Evolutionary conservation across 2,329 filamentous ascomycete genomes (phyloP).

Genomic region (Penicillium sp.): DNA sequence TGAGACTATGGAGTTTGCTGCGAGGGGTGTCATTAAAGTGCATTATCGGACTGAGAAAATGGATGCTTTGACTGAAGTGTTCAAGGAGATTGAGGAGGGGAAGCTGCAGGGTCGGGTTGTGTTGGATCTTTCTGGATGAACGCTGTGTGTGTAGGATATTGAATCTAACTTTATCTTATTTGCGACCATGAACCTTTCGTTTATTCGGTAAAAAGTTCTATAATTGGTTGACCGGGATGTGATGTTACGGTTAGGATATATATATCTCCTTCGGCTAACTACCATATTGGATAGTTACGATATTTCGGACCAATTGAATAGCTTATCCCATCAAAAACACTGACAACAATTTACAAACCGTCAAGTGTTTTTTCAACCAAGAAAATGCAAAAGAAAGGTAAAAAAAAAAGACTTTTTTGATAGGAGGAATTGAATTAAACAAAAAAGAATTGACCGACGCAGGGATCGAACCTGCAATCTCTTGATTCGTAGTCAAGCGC

Average conservation of each 20-base stretch:
- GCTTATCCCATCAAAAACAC: too few species aligned
- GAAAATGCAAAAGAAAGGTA: neutral
- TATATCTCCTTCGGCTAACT: neutral
- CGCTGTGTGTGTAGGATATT: neutral
- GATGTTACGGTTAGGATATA: neutral
- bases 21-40: slow-evolving; percentile 48
- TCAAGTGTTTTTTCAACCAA: too few species aligned
- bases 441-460: slow-evolving; percentile 38
- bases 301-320: neutral
- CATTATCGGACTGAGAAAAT: slow-evolving; percentile 47
- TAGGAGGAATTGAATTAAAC: too few species aligned
- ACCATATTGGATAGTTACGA: neutral
- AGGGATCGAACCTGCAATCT: slow-evolving; percentile 52
- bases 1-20: slow-evolving; percentile 49
- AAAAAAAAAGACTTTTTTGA: neutral
- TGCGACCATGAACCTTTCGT: rapidly evolving
- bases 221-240: rapidly evolving
- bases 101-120: slow-evolving; percentile 50
- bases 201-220: neutral
- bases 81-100: slow-evolving; percentile 47
- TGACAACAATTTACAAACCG: rapidly evolving
- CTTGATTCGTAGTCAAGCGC: slow-evolving; percentile 55
- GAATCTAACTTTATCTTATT: neutral
- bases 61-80: slow-evolving; percentile 48
- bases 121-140: slow-evolving; percentile 38